Conservation (phyloP, 2,329 filamentous ascomycete genomes). For the Neonectria sp. region DNA sequence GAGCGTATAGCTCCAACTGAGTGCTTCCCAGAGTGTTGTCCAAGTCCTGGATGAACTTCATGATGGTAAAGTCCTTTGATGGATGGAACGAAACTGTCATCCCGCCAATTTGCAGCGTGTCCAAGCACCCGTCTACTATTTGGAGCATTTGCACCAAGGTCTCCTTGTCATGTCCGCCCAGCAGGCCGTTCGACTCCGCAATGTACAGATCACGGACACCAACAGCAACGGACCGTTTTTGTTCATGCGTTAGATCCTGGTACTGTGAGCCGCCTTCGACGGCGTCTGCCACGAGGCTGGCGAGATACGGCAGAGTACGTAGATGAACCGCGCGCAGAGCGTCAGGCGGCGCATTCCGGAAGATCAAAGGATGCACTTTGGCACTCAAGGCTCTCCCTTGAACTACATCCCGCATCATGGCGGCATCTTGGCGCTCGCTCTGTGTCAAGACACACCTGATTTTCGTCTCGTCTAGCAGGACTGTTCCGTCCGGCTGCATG, state of each 20-base stretch:
- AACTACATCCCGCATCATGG: constrained; percentile 8
- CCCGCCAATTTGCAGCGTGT: neutral
- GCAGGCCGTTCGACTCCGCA: neutral
- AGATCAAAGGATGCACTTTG: constrained; percentile 17
- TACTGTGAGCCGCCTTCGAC: neutral
- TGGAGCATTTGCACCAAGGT: neutral
- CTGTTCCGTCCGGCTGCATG: neutral
- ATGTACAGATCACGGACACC: constrained; percentile 24
- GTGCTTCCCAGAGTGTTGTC: constrained; percentile 6
- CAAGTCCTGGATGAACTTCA: constrained; percentile 21
- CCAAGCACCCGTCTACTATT: neutral
- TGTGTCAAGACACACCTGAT: constrained; percentile 7
- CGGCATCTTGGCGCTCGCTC: neutral
- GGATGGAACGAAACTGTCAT: constrained; percentile 10
- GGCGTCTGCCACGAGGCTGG: neutral
- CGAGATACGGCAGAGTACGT: constrained; percentile 9
- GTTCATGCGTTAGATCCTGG: neutral
- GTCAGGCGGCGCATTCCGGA: neutral
- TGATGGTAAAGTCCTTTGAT: neutral
- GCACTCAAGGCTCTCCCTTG: constrained; percentile 8
- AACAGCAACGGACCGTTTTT: constrained; percentile 8
- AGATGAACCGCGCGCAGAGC: neutral
- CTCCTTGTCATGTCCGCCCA: neutral
- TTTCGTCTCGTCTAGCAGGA: constrained; percentile 4
- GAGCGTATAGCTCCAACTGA: constrained; percentile 2